These are phyloP conservation scores for Aureobasidium leucospermi DNA, from an alignment of 2,329 filamentous ascomycete genomes.

Conservation along the genomic window DNA sequence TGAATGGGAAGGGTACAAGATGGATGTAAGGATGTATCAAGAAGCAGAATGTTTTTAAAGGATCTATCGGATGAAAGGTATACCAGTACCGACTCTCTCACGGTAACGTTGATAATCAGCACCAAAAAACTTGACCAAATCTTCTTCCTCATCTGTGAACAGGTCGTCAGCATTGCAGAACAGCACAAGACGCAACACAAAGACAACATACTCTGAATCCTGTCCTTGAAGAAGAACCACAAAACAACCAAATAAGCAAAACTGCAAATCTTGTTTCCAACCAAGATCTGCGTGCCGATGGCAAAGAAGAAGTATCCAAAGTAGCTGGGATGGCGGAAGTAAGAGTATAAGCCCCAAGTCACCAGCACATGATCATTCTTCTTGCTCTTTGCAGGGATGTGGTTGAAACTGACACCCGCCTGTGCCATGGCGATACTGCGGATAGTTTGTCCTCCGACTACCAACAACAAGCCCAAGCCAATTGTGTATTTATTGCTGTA, in stretches of 20 bases:
- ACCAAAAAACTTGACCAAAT: slow-evolving; percentile 75
- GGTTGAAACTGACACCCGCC: slow-evolving; percentile 88
- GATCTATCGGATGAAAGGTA: slow-evolving; percentile 59
- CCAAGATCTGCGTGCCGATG: slow-evolving; percentile 81
- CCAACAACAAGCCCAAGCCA: slow-evolving; percentile 53
- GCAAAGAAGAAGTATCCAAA: slow-evolving; percentile 99
- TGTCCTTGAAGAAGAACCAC: slow-evolving; percentile 73
- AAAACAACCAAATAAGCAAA: slow-evolving; percentile 65
- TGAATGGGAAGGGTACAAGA: no score
- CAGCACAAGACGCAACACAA: neutral
- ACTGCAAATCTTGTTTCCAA: slow-evolving; percentile 78
- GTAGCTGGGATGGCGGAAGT: slow-evolving; percentile 80
- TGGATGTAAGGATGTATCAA: no score
- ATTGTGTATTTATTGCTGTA: slow-evolving; percentile 38
- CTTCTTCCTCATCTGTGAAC: slow-evolving; percentile 62
- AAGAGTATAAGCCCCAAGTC: slow-evolving; percentile 68
- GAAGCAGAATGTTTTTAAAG: no score
- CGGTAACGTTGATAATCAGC: slow-evolving; percentile 71
- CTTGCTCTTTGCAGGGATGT: slow-evolving; percentile 61
- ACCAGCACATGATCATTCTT: slow-evolving; percentile 74
- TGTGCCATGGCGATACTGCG: slow-evolving; percentile 82
- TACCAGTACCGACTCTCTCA: slow-evolving; percentile 63
- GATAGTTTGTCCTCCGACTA: slow-evolving; percentile 64
- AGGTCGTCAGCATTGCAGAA: slow-evolving; percentile 7
- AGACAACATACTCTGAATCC: slow-evolving; percentile 55